Evolutionary conservation across 768 basidiomycete species (phyloP), one percentile per base, ranked within the genome.

Genomic region (Tubosaeta sp.): DNA sequence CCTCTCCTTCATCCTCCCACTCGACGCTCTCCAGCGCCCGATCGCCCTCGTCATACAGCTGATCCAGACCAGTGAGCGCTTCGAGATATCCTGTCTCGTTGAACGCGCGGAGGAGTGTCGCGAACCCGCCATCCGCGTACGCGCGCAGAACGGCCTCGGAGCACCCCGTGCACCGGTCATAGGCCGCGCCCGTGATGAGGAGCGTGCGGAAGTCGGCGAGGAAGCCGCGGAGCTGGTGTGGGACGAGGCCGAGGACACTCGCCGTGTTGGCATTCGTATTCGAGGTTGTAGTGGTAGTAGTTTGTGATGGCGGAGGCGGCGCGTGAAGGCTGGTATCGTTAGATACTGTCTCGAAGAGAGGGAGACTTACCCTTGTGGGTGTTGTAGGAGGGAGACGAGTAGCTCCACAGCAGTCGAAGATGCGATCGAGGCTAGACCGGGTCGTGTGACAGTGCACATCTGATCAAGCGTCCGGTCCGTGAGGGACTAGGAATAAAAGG

Each of bases 391-490:
- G 0, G 92, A 90, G 2, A 90, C 84, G 21, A 98, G 79, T 9
- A 99, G 75, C 66, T 99, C 96, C 1, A 97, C 95, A 0, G 93
- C 94, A 0, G 87, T 89, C 1, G 94, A 86, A 2, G 89, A 82
- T 0, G 96, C 96, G 46, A 97, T 92, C 0, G 92, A 83, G 0
- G 95, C 96, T 2, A 98, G 77, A 0, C 95, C 95, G 0, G 96
- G 96, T 19, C 96, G 76, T 0, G 95, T 97, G 27, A 99, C 96
- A 1, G 96, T 98, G 65, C 96, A 99, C 95, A 97, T 97, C 67
- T 98, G 95, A 67, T 98, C 96, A 13, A 98, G 79, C 4, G 94
- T 95, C 36, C 94, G 80, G 65, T 98, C 95, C 1, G 89, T 87
- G 38, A 88, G 69, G 3, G 81, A 82, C 84, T 79, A 53, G n/a